A percentile compares a stretch with the other conserved stretches of the same genome.
phyloP scores from a whole-genome alignment of 2,329 filamentous ascomycete species.

The Elsinoe fawcettii region DNA sequence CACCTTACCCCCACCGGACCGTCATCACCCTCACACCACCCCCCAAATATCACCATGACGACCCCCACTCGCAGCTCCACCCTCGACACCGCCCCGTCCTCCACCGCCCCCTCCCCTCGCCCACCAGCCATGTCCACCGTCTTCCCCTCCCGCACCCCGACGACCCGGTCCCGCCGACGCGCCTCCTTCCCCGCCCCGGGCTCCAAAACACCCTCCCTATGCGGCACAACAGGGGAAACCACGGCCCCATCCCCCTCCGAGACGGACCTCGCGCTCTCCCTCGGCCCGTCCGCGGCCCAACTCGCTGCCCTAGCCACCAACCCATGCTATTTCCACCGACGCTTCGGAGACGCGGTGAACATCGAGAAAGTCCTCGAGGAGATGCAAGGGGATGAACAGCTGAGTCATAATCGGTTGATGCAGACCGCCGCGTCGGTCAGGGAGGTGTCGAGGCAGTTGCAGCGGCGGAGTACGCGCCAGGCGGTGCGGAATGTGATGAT shows the following conservation, averaged over 20 bases:
- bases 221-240: slow-evolving; percentile 9
- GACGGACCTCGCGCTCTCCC: slow-evolving; percentile 15
- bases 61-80: neutral
- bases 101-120: neutral
- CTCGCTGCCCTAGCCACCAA: slow-evolving; percentile 66
- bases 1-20: slow-evolving; percentile 3
- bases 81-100: neutral
- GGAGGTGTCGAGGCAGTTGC: slow-evolving; percentile 91
- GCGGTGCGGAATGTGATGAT: slow-evolving; percentile 96
- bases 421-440: slow-evolving; percentile 92
- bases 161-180: slow-evolving; percentile 14
- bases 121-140: slow-evolving; percentile 7
- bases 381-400: slow-evolving; percentile 76
- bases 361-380: slow-evolving; percentile 92
- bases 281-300: slow-evolving; percentile 23
- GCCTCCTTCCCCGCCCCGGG: slow-evolving; percentile 18
- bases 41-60: neutral
- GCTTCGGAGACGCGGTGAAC: slow-evolving; percentile 93
- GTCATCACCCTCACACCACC: neutral
- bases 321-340: slow-evolving; percentile 95
- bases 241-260: slow-evolving; percentile 17
- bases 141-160: slow-evolving; percentile 5
- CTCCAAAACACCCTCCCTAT: slow-evolving; percentile 16
- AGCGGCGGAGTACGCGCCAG: slow-evolving; percentile 82
- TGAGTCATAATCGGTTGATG: slow-evolving; percentile 88